A percentile compares a stretch with the other conserved stretches of the same genome.
phyloP scores from a whole-genome alignment of 78 protist species.

The Dictyostelium purpureum region DNA sequence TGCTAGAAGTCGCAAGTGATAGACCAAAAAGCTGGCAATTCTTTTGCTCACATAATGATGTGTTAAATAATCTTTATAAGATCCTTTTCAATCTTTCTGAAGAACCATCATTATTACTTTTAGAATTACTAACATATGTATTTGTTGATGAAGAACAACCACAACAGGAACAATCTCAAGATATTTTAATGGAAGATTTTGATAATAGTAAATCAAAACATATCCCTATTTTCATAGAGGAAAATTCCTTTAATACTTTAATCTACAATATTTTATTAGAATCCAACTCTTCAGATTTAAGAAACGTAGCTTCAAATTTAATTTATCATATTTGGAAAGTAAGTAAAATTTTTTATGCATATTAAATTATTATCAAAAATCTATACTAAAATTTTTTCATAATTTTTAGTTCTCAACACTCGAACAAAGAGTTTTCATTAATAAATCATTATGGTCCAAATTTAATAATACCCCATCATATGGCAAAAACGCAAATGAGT shows the following conservation, averaged over 20 bases:
- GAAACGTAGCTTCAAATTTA: constrained; percentile 42
- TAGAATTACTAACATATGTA: constrained; percentile 52
- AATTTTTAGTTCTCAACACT: not conserved
- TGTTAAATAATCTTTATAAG: constrained; percentile 3
- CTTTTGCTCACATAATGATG: constrained; percentile 22
- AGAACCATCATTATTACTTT: constrained; percentile 27
- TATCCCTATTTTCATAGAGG: constrained; percentile 31
- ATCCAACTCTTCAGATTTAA: constrained; percentile 31
- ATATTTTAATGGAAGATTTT: constrained; percentile 2
- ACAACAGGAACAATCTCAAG: not conserved
- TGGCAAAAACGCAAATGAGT: constrained; percentile 77
- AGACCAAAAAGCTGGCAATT: constrained; percentile 71
- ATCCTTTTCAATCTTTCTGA: constrained; percentile 26
- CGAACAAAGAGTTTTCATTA: constrained; percentile 46
- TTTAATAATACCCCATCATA: constrained; percentile 29
- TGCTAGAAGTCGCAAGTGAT: constrained; percentile 61
- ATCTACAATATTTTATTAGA: constrained; percentile 42
- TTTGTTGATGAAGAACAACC: constrained; percentile 26
- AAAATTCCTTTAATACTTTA: constrained; percentile 9
- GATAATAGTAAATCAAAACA: constrained; percentile 7
- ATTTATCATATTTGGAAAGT: constrained; percentile 50
- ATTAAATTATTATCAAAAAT: too few species aligned
- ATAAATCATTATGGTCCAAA: constrained; percentile 50
- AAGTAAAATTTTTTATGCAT: not conserved
- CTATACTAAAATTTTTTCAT: not conserved